Evolutionary conservation across 768 basidiomycete genomes (phyloP).

Genomic region (Gloeopeniophorella convolvens): DNA sequence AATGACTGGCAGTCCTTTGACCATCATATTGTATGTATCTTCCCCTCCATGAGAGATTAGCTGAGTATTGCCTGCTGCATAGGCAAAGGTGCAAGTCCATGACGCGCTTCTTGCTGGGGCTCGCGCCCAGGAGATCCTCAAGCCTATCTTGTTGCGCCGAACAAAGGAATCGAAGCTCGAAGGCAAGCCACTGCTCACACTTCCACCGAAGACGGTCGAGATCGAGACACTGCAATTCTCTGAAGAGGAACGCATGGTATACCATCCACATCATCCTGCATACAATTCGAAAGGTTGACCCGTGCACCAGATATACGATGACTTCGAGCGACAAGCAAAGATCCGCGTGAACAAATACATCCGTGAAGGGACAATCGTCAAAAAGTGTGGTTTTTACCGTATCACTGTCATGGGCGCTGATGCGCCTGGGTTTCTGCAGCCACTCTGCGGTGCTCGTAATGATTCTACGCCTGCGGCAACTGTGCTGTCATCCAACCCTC

Average conservation of each 20-base stretch:
- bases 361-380: constrained; percentile 55
- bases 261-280: constrained; percentile 8
- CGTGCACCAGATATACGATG: constrained; percentile 45
- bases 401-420: background rate
- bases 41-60: too few species aligned
- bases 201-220: constrained; percentile 55
- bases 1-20: constrained; percentile 70
- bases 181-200: constrained; percentile 59
- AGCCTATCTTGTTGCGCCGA: constrained; percentile 61
- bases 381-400: constrained; percentile 39
- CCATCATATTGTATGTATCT: constrained; percentile 39
- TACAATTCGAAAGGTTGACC: background rate
- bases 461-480: constrained; percentile 68
- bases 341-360: constrained; percentile 56
- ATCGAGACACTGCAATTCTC: constrained; percentile 58
- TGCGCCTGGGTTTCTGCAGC: constrained; percentile 26
- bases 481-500: constrained; percentile 68
- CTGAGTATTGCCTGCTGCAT: constrained; percentile 1
- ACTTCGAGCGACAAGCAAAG: constrained; percentile 48
- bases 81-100: constrained; percentile 48
- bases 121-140: constrained; percentile 62
- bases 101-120: constrained; percentile 60
- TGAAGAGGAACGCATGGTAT: constrained; percentile 55
- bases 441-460: constrained; percentile 48
- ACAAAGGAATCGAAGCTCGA: constrained; percentile 64